A percentile compares a stretch with the other conserved stretches of the same genome.
phyloP scores from a whole-genome alignment of 2,329 filamentous ascomycete species.

The Volutella citrinella region DNA sequence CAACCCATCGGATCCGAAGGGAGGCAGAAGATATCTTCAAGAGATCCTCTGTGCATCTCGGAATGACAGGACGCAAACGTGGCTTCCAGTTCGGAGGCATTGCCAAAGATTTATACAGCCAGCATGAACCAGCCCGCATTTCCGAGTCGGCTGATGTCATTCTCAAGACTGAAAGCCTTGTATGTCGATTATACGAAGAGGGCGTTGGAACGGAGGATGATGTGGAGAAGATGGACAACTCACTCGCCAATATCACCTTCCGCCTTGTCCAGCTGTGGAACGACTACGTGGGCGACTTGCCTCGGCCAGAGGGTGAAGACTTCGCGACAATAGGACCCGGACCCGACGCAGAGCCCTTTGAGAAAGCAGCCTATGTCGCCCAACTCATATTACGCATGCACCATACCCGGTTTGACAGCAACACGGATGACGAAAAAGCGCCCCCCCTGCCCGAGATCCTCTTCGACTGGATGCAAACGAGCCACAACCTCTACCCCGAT shows the following conservation, averaged over 20 bases:
- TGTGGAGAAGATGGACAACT: constrained; percentile 52
- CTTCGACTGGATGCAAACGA: constrained; percentile 75
- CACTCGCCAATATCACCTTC: constrained; percentile 51
- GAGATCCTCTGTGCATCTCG: constrained; percentile 47
- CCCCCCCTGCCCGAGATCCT: constrained; percentile 71
- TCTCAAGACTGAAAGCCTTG: constrained; percentile 69
- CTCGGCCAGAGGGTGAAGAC: constrained; percentile 50
- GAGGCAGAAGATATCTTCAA: constrained; percentile 57
- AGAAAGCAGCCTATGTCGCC: constrained; percentile 77
- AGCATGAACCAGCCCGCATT: constrained; percentile 56
- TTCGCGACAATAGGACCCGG: constrained; percentile 64
- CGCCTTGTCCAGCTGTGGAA: constrained; percentile 56
- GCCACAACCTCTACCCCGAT: constrained; percentile 69
- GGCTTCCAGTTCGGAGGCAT: constrained; percentile 67
- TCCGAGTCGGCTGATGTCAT: constrained; percentile 71
- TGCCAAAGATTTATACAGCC: constrained; percentile 64
- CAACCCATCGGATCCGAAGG: constrained; percentile 48
- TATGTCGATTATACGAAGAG: constrained; percentile 63
- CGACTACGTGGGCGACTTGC: constrained; percentile 47
- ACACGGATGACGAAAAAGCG: constrained; percentile 36
- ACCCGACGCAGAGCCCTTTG: constrained; percentile 58
- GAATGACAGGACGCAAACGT: constrained; percentile 41
- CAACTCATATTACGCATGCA: constrained; percentile 75
- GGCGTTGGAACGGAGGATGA: constrained; percentile 56
- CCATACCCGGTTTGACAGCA: constrained; percentile 53